phyloP scores from a whole-genome alignment of 1,139 yeast species.

The Hyphopichia burtonii region DNA sequence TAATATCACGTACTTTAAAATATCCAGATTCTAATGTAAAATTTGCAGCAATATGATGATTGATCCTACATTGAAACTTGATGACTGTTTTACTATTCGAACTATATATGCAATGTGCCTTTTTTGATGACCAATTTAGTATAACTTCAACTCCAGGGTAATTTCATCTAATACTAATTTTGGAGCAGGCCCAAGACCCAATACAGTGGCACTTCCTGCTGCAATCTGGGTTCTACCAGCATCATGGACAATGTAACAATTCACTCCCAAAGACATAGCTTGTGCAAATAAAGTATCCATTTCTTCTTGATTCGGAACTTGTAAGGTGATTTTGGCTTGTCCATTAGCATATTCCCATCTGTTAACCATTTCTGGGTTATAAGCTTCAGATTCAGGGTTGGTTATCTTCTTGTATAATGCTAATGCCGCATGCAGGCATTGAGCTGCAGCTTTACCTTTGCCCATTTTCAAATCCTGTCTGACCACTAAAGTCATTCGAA shows the following conservation, averaged over 20 bases:
- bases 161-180: constrained; percentile 74
- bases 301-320: constrained; percentile 70
- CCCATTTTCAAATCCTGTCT: constrained; percentile 90
- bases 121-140: constrained; percentile 35
- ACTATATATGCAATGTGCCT: too few relatives aligned
- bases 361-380: constrained; percentile 56
- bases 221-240: constrained; percentile 97
- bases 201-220: constrained; percentile 91
- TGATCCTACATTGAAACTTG: too few relatives aligned
- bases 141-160: constrained; percentile 75
- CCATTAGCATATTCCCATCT: constrained; percentile 81
- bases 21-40: too few relatives aligned
- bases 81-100: too few relatives aligned
- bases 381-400: constrained; percentile 52
- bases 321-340: constrained; percentile 93
- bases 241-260: constrained; percentile 81
- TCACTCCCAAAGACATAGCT: constrained; percentile 78
- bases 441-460: constrained; percentile 96
- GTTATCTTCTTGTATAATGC: constrained; percentile 78
- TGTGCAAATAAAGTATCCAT: constrained; percentile 76
- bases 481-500: constrained; percentile 83
- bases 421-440: constrained; percentile 96
- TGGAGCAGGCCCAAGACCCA: constrained; percentile 98
- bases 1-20: too few relatives aligned
- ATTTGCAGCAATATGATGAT: too few relatives aligned